Percentiles rank a stretch among this genome's conserved stretches.
Evolutionary conservation across 1,284 basidiomycete genomes (phyloP).

Genomic region (Ustanciosporium gigantosporum): DNA sequence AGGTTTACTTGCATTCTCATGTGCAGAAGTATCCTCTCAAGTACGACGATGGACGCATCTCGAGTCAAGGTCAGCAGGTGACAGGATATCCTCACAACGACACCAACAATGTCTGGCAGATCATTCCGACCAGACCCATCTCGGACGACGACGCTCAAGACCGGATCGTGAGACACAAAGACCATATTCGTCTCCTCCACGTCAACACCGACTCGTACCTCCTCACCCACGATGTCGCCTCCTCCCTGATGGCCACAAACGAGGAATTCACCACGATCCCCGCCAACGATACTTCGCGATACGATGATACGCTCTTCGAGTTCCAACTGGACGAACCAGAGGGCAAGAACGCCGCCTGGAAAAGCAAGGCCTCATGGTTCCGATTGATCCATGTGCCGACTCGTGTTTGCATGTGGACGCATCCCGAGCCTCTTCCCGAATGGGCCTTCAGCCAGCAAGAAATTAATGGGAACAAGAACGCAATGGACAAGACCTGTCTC

Average conservation of each 20-base stretch:
- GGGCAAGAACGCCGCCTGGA: slow-evolving; percentile 12
- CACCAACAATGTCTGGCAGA: slow-evolving; percentile 92
- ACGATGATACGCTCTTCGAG: slow-evolving; percentile 62
- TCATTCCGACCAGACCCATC: slow-evolving; percentile 78
- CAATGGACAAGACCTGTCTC: slow-evolving; percentile 76
- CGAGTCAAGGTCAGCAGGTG: slow-evolving; percentile 95
- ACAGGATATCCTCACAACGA: slow-evolving; percentile 95
- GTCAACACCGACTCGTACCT: slow-evolving; percentile 80
- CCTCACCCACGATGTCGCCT: slow-evolving; percentile 95
- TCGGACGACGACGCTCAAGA: slow-evolving; percentile 73
- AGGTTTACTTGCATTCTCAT: slow-evolving; percentile 92
- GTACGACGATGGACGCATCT: slow-evolving; percentile 95
- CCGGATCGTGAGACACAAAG: slow-evolving; percentile 83
- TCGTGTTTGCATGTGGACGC: slow-evolving; percentile 91
- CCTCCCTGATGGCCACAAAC: slow-evolving; percentile 94
- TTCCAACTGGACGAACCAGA: slow-evolving; percentile 39
- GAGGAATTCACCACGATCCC: slow-evolving; percentile 77
- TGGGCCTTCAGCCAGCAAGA: slow-evolving; percentile 98
- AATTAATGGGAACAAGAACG: slow-evolving; percentile 95
- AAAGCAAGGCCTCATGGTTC: slow-evolving; percentile 49
- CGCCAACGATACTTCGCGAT: slow-evolving; percentile 66
- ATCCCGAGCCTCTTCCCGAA: slow-evolving; percentile 77
- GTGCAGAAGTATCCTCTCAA: slow-evolving; percentile 84
- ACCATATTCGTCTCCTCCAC: slow-evolving; percentile 86
- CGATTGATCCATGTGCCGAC: slow-evolving; percentile 79